Conservation (phyloP, 768 basidiomycete species). For the Boletus pseudo-olivaceus region DNA sequence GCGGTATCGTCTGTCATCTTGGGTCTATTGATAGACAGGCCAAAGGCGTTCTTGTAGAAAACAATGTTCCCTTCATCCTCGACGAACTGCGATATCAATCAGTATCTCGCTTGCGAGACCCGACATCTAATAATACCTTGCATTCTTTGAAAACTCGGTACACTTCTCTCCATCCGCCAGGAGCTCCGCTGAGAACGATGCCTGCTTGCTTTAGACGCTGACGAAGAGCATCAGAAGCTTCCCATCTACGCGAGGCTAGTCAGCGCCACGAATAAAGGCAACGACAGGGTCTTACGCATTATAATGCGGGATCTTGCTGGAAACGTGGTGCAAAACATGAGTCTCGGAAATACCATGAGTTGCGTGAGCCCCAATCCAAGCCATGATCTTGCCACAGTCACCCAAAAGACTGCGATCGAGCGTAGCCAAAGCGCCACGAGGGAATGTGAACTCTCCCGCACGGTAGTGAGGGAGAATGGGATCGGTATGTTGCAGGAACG, state of each 20-base stretch:
- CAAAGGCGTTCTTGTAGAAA: constrained; percentile 87
- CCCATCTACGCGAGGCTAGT: constrained; percentile 56
- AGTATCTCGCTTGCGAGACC: neutral
- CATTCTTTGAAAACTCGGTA: constrained; percentile 75
- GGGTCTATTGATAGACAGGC: constrained; percentile 69
- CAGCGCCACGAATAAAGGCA: neutral
- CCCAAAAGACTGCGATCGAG: constrained; percentile 82
- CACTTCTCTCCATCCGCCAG: constrained; percentile 77
- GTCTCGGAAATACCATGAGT: constrained; percentile 95
- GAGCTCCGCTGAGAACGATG: constrained; percentile 63
- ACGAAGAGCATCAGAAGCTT: constrained; percentile 83
- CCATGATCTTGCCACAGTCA: constrained; percentile 75
- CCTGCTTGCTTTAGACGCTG: constrained; percentile 59
- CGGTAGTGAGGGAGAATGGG: constrained; percentile 93
- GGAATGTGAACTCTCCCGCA: constrained; percentile 84
- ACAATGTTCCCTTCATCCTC: constrained; percentile 90
- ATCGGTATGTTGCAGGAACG: constrained; percentile 98
- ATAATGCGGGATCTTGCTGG: constrained; percentile 96
- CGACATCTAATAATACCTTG: constrained; percentile 45
- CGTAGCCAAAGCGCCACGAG: constrained; percentile 89
- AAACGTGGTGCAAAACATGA: constrained; percentile 88
- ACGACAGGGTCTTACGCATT: constrained; percentile 49
- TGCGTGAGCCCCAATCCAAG: constrained; percentile 78
- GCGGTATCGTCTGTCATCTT: constrained; percentile 56
- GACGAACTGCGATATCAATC: constrained; percentile 57